These are phyloP conservation scores for Rubia yunnanensis DNA, from an alignment of 257 asterid species.

Conservation along the genomic window DNA sequence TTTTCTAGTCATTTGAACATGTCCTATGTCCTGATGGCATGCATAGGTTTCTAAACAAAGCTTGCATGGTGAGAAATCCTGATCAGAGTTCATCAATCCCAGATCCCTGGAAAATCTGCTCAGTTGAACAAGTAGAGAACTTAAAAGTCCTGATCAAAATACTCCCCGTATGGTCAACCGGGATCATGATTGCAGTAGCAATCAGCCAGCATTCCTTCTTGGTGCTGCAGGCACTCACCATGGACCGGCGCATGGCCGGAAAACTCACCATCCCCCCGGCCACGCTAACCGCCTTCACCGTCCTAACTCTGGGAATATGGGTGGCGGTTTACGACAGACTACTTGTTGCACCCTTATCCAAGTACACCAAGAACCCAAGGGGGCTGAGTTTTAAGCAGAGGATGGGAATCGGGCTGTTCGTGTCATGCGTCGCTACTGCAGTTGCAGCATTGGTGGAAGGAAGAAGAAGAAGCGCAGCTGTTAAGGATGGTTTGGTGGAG, in stretches of 20 bases:
- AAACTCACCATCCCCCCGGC: conserved; percentile 51
- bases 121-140: conserved; percentile 54
- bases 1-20: background rate
- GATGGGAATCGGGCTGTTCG: conserved; percentile 44
- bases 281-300: conserved; percentile 30
- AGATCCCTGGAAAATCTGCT: conserved; percentile 49
- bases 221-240: conserved; percentile 49
- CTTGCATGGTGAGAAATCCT: conserved; percentile 39
- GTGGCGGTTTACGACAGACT: conserved; percentile 44
- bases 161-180: conserved; percentile 69
- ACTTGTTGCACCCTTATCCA: conserved; percentile 38
- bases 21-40: background rate
- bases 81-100: conserved; percentile 34
- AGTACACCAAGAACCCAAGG: conserved; percentile 31
- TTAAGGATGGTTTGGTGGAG: conserved; percentile 33
- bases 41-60: conserved; percentile 39
- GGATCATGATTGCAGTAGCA: conserved; percentile 45
- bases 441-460: conserved; percentile 50
- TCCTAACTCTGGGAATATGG: conserved; percentile 48
- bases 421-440: conserved; percentile 42
- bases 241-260: conserved; percentile 36
- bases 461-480: conserved; percentile 34
- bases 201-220: conserved; percentile 52
- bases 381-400: conserved; percentile 46
- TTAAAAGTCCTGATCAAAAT: conserved; percentile 47